Conservation (phyloP, 805 yeast genomes). For the Lipomyces mesembrius region DNA sequence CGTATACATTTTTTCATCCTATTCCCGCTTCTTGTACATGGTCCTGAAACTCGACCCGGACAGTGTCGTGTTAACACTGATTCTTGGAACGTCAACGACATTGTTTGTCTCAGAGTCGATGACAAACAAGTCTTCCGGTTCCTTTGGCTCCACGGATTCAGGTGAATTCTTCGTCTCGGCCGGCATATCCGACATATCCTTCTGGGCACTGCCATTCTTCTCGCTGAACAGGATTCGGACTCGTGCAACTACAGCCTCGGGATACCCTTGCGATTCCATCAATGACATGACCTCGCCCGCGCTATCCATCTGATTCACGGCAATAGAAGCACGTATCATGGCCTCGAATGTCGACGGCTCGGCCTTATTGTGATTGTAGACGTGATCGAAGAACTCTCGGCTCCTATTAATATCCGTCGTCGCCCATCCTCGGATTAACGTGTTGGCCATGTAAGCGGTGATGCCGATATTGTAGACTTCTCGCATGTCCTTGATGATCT, state of each 20-base stretch:
- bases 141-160: constrained; percentile 5
- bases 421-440: constrained; percentile 48
- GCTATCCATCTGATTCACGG: constrained; percentile 35
- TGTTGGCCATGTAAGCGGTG: constrained; percentile 46
- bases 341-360: constrained; percentile 48
- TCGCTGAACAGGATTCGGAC: constrained; percentile 28
- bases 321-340: constrained; percentile 44
- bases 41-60: constrained; percentile 10
- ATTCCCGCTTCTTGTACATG: not conserved
- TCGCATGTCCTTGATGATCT: constrained; percentile 33
- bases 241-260: constrained; percentile 44
- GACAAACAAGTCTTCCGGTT: constrained; percentile 6
- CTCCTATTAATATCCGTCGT: constrained; percentile 39
- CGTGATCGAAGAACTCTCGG: constrained; percentile 42
- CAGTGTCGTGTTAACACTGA: not conserved
- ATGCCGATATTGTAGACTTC: constrained; percentile 42
- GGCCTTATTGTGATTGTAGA: constrained; percentile 35
- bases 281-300: constrained; percentile 40
- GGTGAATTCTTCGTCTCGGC: not conserved
- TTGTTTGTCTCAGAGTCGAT: constrained; percentile 4
- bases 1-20: not conserved
- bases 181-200: not conserved
- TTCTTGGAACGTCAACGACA: constrained; percentile 5
- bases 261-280: constrained; percentile 41
- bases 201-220: not conserved